A percentile compares a stretch with the other conserved stretches of the same genome.
Evolutionary conservation across 2,329 filamentous ascomycete species (phyloP).

Genomic region (Trichophyton schoenleinii): DNA sequence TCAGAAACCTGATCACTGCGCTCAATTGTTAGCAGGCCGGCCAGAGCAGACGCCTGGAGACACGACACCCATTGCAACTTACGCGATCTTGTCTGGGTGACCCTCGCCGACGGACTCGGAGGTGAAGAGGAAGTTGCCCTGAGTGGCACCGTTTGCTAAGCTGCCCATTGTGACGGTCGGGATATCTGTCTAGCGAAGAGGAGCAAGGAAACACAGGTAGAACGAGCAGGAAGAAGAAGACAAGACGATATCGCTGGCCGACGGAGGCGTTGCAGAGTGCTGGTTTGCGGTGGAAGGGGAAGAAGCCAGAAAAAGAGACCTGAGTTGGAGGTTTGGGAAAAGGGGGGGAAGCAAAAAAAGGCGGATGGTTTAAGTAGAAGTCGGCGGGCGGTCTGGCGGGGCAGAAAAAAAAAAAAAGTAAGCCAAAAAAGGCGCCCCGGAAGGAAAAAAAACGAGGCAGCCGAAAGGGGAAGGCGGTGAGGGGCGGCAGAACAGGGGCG

Average conservation of each 20-base stretch:
- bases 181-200: conserved; percentile 16
- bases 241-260: conserved; percentile 7
- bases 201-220: conserved; percentile 8
- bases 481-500: conserved; percentile 1
- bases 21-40: conserved; percentile 5
- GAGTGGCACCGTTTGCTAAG: conserved; percentile 11
- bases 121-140: conserved; percentile 74
- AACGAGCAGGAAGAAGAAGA: too few species aligned
- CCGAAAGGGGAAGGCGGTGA: conserved; percentile 2
- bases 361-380: background rate
- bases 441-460: background rate
- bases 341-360: background rate
- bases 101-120: conserved; percentile 84
- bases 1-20: conserved; percentile 86
- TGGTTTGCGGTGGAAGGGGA: conserved; percentile 7
- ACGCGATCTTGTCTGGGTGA: conserved; percentile 92
- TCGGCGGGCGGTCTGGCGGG: conserved; percentile 1
- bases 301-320: conserved; percentile 8
- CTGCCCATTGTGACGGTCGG: conserved; percentile 42
- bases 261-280: conserved; percentile 20
- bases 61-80: conserved; percentile 18
- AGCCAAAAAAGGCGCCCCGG: background rate
- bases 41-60: conserved; percentile 15
- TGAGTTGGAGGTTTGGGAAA: background rate
- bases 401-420: background rate